Conservation (phyloP, 208 protist species). For the Wallacemonas sp. region DNA sequence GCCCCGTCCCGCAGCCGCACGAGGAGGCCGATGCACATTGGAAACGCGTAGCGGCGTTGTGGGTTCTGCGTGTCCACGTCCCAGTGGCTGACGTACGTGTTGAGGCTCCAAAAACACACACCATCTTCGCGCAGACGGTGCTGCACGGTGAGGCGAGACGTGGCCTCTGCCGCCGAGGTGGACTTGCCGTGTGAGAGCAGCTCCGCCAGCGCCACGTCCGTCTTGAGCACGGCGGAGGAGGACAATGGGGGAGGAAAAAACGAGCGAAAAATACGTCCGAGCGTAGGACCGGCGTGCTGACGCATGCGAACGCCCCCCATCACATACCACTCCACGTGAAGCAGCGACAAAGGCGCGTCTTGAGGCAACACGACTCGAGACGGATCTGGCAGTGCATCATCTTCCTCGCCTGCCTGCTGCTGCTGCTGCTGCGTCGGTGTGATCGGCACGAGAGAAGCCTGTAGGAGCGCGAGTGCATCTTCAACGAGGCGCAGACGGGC, state of each 20-base stretch:
- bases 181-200: constrained; percentile 1
- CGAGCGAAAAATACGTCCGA: constrained; percentile 29
- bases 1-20: constrained; percentile 24
- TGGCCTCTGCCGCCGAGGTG: background rate
- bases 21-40: constrained; percentile 45
- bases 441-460: background rate
- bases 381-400: background rate
- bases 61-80: constrained; percentile 20
- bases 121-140: constrained; percentile 73
- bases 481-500: background rate
- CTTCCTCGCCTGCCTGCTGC: background rate
- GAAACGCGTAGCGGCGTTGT: constrained; percentile 32
- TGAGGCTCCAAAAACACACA: constrained; percentile 66
- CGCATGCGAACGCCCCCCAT: constrained; percentile 50
- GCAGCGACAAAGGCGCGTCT: constrained; percentile 1
- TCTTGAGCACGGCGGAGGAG: background rate
- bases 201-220: background rate
- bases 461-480: background rate
- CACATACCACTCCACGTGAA: constrained; percentile 71
- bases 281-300: constrained; percentile 29
- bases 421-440: background rate
- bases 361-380: background rate
- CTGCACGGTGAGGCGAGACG: constrained; percentile 11
- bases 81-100: constrained; percentile 54
- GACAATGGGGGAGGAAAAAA: constrained; percentile 34